Evolutionary conservation across 805 yeast genomes (phyloP), one percentile per base, ranked within the genome.

Genomic region (Diddensiella caesifluorescens): DNA sequence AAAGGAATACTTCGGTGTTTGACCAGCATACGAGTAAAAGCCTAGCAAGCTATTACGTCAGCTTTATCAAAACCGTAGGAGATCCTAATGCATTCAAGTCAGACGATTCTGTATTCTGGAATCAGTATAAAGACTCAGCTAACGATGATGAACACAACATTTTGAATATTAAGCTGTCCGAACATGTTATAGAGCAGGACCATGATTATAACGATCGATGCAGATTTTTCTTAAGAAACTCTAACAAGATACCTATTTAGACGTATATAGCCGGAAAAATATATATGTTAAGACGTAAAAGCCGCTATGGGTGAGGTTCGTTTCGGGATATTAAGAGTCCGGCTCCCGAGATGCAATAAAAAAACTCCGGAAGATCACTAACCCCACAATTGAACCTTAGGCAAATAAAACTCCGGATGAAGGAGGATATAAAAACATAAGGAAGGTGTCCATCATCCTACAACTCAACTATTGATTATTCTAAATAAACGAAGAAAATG

Each of bases 41-140:
- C 12, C 25, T 35, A 15, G 16, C 36, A 15, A 37, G 35, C 35
- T 41, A 41, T 22, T 10, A 35, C 3, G 16, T 35, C 13, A 35
- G 40, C 22, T 41, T 41, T 33, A 35, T 35, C 5, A 10, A 13
- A 7, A 23, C 39, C n/a, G n/a, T n/a, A n/a, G 44, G 44, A 18
- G 23, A 41, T 35, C 44, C 44, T 6, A 41, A 41, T 33, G 25
- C 28, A 22, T n/a, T 12, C 9, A 25, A 30, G 20, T 9, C 22
- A 12, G 28, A 19, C 5, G 18, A 16, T 16, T 7, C 32, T 7
- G 6, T 39, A 10, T 25, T 18, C 5, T 39, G 43, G 43, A 16
- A 15, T n/a, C 22, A 22, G 20, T 39, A 39, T 20, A 6, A 10
- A 19, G 18, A 27, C 15, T n/a, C 19, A 7, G 19, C 7, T n/a